Base-by-base conservation (phyloP, 306 rosid species). In the Amphicarpaea edgeworthii region DNA sequence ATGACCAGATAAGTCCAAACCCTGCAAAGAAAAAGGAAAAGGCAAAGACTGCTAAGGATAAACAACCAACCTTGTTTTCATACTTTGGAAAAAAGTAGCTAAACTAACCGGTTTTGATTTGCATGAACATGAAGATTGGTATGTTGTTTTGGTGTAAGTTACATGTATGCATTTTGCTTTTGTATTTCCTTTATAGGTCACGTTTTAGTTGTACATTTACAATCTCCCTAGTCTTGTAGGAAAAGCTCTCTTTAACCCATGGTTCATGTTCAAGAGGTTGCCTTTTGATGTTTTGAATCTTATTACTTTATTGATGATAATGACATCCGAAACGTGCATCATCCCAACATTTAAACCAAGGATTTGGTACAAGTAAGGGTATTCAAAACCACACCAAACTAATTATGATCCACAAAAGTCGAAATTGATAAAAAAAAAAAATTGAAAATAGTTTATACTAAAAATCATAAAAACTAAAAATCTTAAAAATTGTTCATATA, bases 21-120 rank as follows among this genome's bases (percentile, higher is more conserved):
- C 89, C 91, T 7, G 85, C 51, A 62, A 88, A 72, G 85, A 93
- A 88, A 84, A 91, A 84, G 82, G 84, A 42, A 68, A 90, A 82
- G 59, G 16, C 68, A 40, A 94, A 86, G 77, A 37, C 45, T 75
- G 75, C 83, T 26, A 65, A 60, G 55, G 91, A 88, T 73, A 90
- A 91, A 72, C 97, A 87, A 54, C 85, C 88, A 38, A 84, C 90
- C 17, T 81, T 94, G 43, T 83, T 94, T 79, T 85, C 95, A 7
- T 91, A 62, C 87, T 91, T 88, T 1, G 84, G 91, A n/a, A 94
- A 83, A 82, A 86, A 77, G 85, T 91, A 79, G 79, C 41, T 59
- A 28, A 54, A 21, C 62, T 30, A 69, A 83, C 51, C 20, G n/a
- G 61, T 12, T 65, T 45, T 72, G 47, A 54, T 46, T 24, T 37